Evolutionary conservation across 1,284 basidiomycete species (phyloP), one percentile per base, ranked within the genome.

Genomic region (Ceratobasidium papillatum): DNA sequence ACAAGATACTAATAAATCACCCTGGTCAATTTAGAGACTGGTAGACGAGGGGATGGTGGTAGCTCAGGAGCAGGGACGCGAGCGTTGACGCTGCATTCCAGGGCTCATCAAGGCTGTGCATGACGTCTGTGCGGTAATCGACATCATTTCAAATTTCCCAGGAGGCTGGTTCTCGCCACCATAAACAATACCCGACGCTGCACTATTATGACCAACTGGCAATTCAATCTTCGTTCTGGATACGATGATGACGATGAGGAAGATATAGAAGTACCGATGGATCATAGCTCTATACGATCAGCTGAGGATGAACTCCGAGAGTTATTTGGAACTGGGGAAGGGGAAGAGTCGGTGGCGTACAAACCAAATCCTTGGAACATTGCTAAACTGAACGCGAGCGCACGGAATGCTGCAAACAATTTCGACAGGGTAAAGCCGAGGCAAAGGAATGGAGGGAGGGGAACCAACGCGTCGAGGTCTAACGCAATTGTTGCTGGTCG

Each of bases 351-450:
- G 12, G 32, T 45, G 12, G n/a, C 22, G 41, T 62, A 72, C 56
- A 72, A 62, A 30, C 56, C 69, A 12, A 72, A 72, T 30, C 69
- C 69, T 22, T 72, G 69, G 69, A 72, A 22, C 25, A 72, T 62
- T 25, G 69, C 69, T 19, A 72, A 72, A 32, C 61, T 72, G 3
- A 72, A 72, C 41, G 69, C 69, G 4, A 62, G 62, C 27, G 32
- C 56, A 19, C 69, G 69, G 8, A 22, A 14, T 3, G 19, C 51
- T 32, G 9, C 36, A 25, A 27, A 25, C 9, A 19, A 14, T 1
- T 9, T 36, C 58, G 17, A 41, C 38, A n/a, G n/a, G n/a, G n/a
- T 41, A 41, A 7, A 41, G 38, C 14, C 38, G 7, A 5, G 38
- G 14, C 5, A 41, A 41, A 7, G 38, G 45, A 47, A 11, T 19